Conservation (phyloP, 495 filamentous ascomycete genomes). For the Lindgomyces ingoldianus region DNA sequence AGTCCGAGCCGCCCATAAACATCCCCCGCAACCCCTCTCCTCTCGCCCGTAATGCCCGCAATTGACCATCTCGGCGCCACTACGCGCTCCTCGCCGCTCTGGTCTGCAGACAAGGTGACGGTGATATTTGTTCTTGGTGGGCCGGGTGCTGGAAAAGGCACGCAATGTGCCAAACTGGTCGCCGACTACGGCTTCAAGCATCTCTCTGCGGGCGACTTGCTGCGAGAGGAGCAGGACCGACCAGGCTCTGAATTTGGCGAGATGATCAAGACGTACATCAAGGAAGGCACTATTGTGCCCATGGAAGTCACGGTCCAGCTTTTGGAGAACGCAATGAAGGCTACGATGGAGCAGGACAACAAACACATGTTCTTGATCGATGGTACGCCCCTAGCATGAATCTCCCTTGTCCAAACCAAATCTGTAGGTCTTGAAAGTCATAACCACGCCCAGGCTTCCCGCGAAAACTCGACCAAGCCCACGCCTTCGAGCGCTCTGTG, state of each 20-base stretch:
- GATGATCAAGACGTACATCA: slow-evolving; percentile 87
- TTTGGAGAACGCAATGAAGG: slow-evolving; percentile 88
- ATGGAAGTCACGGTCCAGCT: slow-evolving; percentile 97
- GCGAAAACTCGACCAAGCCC: slow-evolving; percentile 92
- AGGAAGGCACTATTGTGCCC: slow-evolving; percentile 90
- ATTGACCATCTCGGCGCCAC: slow-evolving; percentile 55
- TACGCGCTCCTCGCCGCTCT: slow-evolving; percentile 65
- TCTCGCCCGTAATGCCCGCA: slow-evolving; percentile 45
- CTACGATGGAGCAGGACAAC: slow-evolving; percentile 51
- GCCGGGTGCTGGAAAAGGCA: slow-evolving; percentile 77
- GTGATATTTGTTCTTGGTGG: slow-evolving; percentile 87
- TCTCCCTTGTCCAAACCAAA: no score
- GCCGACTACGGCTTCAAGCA: slow-evolving; percentile 89
- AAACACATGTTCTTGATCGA: slow-evolving; percentile 81
- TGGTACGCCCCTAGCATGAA: slow-evolving; percentile 42
- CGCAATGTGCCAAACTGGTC: slow-evolving; percentile 87
- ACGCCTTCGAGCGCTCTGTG: slow-evolving; percentile 88
- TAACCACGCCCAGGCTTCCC: slow-evolving; percentile 67
- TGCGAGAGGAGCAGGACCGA: slow-evolving; percentile 89
- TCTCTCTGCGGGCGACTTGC: slow-evolving; percentile 88
- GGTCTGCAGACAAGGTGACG: slow-evolving; percentile 75
- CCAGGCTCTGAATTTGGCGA: slow-evolving; percentile 81
- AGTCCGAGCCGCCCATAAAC: slow-evolving; percentile 34
- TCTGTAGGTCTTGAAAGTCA: no score
- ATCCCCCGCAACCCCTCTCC: slow-evolving; percentile 16